Evolutionary conservation across 768 basidiomycete species (phyloP).

Genomic region (Lentinula boryana): DNA sequence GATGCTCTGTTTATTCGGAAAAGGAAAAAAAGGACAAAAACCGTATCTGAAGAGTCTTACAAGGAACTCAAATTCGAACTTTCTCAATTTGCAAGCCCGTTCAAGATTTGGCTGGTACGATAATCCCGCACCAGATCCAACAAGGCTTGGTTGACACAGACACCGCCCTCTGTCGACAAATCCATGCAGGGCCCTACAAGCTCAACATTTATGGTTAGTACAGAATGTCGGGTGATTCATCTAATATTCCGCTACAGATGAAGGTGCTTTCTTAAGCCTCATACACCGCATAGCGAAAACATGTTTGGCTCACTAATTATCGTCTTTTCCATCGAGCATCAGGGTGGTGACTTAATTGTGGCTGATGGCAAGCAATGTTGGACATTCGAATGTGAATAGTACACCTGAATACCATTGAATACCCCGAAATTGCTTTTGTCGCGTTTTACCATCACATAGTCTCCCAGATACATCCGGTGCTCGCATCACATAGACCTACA

Average conservation of each 20-base stretch:
- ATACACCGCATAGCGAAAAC: slow-evolving; percentile 25
- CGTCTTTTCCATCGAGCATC: slow-evolving; percentile 27
- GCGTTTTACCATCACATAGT: slow-evolving; percentile 36
- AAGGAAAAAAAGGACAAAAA: too few relatives aligned
- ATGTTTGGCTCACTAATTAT: slow-evolving; percentile 38
- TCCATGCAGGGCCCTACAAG: slow-evolving; percentile 25
- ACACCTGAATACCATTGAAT: background rate
- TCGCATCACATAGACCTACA: slow-evolving; percentile 36
- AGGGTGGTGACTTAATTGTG: slow-evolving; percentile 27
- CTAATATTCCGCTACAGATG: slow-evolving; percentile 7
- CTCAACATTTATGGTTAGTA: slow-evolving; percentile 29
- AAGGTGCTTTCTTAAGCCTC: slow-evolving; percentile 32
- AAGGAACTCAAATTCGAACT: slow-evolving; percentile 26
- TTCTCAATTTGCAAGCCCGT: slow-evolving; percentile 4
- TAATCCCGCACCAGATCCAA: background rate
- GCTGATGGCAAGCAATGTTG: slow-evolving; percentile 17
- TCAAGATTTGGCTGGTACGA: background rate
- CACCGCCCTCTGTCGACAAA: background rate
- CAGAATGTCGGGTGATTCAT: background rate
- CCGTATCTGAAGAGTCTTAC: slow-evolving; percentile 26
- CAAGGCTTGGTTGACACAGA: background rate
- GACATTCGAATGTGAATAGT: slow-evolving; percentile 21
- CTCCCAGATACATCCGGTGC: slow-evolving; percentile 29
- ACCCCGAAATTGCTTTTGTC: slow-evolving; percentile 21
- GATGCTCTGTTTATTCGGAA: slow-evolving; percentile 23